Evolutionary conservation across 768 basidiomycete genomes (phyloP), one percentile per base, ranked within the genome.

Genomic region (Calocybe cyanea): DNA sequence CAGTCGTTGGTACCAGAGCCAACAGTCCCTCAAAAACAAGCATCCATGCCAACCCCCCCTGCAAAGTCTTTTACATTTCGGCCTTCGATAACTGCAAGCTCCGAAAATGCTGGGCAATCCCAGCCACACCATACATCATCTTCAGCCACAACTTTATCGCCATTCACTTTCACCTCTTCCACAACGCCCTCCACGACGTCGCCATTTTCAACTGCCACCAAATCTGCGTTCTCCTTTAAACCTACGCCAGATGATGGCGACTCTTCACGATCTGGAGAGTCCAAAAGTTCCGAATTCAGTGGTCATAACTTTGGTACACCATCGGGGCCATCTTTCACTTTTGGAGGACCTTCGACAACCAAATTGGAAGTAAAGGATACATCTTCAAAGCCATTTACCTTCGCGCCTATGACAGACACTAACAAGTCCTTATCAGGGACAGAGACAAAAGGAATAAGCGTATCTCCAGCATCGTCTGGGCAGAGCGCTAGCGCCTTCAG

Each of bases 1-100:
- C 49, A 56, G 20, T 41, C 35, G 10, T 45, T 53, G 30, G 48
- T 15, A 25, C 41, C 55, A 20, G 20, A 46, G 18, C 23, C 49
- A 35, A 36, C 43, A 34, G 37, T 52, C 8, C 9, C 52, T 25
- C 34, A 54, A 18, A 58, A 57, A 39, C 41, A 50, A 25, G 31
- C 45, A 13, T 40, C 50, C n/a, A 62, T 60, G 62, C 59, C 75
- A 15, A 41, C 54, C 4, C 58, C 59, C 19, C 60, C 65, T 9
- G 23, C 54, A 1, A 46, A 60, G 41, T 76, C 74, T 43, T 17
- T 61, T 33, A 66, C 65, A 6, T 67, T 73, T 45, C 14, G 34
- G 23, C 15, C 35, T 15, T 46, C 38, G 7, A 25, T 35, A 5
- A 17, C 43, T 24, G 32, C 41, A 17, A 25, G 13, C 8, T 21